Evolutionary conservation across 257 asterid species (phyloP), one percentile per base, ranked within the genome.

Genomic region (Verbena officinalis): DNA sequence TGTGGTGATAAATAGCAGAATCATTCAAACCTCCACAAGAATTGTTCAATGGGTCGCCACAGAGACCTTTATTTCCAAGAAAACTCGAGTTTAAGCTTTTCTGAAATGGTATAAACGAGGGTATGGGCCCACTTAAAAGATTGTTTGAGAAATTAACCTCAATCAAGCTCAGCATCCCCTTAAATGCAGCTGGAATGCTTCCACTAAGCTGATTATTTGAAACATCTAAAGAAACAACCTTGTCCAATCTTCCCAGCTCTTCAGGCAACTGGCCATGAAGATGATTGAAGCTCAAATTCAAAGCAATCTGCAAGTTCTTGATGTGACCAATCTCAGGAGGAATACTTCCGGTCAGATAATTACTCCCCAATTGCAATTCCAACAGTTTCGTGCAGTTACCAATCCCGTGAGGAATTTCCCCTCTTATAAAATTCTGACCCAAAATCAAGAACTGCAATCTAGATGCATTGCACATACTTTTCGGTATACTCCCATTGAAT

Each of bases 61-160:
- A 90, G 21, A 94, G 95, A 58, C 86, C 96, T 66, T 80, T 83
- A 75, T 94, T 94, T 42, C 96, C 93, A 27, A 62, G 40, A 75
- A 90, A 90, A 69, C 97, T 90, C 44, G 96, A 81, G 45, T 79
- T 90, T 44, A 78, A 75, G 86, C 97, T 90, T 57, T 88, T 94
- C 55, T 94, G 97, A 64, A 94, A 90, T 1, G 99, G 99, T 4
- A 69, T 69, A 45, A 88, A 94, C 9, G 79, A 64, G 30, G 99
- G 99, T 34, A 90, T 86, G 0, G 85, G 95, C 27, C 99, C 99
- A 7, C 65, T 66, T 22, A 94, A 79, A 17, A 49, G 89, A 71
- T 94, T 94, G 75, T 87, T 86, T 0, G 99, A 90, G 75, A 94
- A 94, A 69, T 94, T 80, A 44, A 94, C 97, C 79, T 86, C 96